Percentiles rank a stretch among this genome's conserved stretches.
Conservation (phyloP, 805 yeast genomes). For the Pichia californica region DNA sequence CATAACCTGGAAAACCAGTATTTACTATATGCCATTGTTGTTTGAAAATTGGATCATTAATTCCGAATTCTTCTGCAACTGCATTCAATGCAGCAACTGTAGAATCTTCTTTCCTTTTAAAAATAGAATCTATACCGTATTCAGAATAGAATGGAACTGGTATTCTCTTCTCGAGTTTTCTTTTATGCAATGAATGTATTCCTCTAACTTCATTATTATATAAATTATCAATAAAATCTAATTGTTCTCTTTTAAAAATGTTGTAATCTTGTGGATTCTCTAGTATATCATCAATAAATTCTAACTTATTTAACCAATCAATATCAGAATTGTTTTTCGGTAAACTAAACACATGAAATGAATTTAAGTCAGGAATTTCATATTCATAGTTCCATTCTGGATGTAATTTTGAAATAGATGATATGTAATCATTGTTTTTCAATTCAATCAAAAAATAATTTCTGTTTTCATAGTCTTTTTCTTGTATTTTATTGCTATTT, state of each 20-base stretch:
- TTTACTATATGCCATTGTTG: slow-evolving; percentile 93
- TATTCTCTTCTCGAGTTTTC: slow-evolving; percentile 45
- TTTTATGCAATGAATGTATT: slow-evolving; percentile 50
- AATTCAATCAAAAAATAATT: slow-evolving; percentile 9
- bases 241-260: slow-evolving; percentile 12
- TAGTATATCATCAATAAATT: slow-evolving; percentile 14
- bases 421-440: background rate
- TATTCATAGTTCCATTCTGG: slow-evolving; percentile 57
- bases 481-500: background rate
- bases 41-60: slow-evolving; percentile 76
- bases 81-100: slow-evolving; percentile 40
- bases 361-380: slow-evolving; percentile 50
- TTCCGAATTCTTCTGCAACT: slow-evolving; percentile 48
- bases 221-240: slow-evolving; percentile 22
- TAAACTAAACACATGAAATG: slow-evolving; percentile 63
- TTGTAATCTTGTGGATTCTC: slow-evolving; percentile 14
- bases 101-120: slow-evolving; percentile 39
- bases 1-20: slow-evolving; percentile 65
- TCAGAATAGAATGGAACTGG: slow-evolving; percentile 42
- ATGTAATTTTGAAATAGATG: slow-evolving; percentile 32
- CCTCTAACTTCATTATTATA: slow-evolving; percentile 35
- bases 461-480: slow-evolving; percentile 6
- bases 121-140: background rate
- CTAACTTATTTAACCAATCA: slow-evolving; percentile 31
- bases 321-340: slow-evolving; percentile 32